A percentile compares a stretch with the other conserved stretches of the same genome.
Evolutionary conservation across 441 rosid species (phyloP).

Genomic region (Aleurites moluccanus): DNA sequence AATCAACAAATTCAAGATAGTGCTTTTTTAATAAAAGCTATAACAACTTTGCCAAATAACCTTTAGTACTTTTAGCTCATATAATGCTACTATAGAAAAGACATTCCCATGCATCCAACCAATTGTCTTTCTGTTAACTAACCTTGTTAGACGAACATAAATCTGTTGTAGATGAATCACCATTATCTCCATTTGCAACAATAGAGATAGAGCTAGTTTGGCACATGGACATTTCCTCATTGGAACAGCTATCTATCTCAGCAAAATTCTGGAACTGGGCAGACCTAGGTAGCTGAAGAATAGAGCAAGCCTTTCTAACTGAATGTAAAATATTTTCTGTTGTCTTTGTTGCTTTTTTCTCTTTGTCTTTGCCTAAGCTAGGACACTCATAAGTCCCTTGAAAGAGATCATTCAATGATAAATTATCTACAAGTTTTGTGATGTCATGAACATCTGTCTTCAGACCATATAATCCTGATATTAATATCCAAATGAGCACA

Average conservation of each 20-base stretch:
- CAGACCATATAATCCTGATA: slow-evolving; percentile 79
- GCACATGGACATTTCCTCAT: slow-evolving; percentile 38
- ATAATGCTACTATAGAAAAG: background rate
- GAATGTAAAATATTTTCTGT: slow-evolving; percentile 52
- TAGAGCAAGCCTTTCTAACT: slow-evolving; percentile 63
- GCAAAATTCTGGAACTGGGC: slow-evolving; percentile 47
- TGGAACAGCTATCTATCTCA: slow-evolving; percentile 46
- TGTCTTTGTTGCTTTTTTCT: slow-evolving; percentile 43
- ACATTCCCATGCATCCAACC: background rate
- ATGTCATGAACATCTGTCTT: slow-evolving; percentile 70
- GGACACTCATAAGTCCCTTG: slow-evolving; percentile 63
- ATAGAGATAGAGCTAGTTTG: slow-evolving; percentile 45
- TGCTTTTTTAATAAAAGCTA: background rate
- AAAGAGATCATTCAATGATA: slow-evolving; percentile 75
- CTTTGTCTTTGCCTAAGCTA: slow-evolving; percentile 61
- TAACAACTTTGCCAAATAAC: background rate
- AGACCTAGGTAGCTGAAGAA: slow-evolving; percentile 56
- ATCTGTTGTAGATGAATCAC: slow-evolving; percentile 38
- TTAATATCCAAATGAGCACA: slow-evolving; percentile 18
- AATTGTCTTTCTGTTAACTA: slow-evolving; percentile 23
- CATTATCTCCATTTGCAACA: slow-evolving; percentile 45
- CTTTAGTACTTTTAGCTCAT: background rate
- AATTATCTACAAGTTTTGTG: slow-evolving; percentile 67
- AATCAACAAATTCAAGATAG: background rate
- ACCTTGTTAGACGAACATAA: slow-evolving; percentile 63